Evolutionary conservation across 768 basidiomycete genomes (phyloP), one percentile per base, ranked within the genome.

Genomic region (Macrocybe gigantea): DNA sequence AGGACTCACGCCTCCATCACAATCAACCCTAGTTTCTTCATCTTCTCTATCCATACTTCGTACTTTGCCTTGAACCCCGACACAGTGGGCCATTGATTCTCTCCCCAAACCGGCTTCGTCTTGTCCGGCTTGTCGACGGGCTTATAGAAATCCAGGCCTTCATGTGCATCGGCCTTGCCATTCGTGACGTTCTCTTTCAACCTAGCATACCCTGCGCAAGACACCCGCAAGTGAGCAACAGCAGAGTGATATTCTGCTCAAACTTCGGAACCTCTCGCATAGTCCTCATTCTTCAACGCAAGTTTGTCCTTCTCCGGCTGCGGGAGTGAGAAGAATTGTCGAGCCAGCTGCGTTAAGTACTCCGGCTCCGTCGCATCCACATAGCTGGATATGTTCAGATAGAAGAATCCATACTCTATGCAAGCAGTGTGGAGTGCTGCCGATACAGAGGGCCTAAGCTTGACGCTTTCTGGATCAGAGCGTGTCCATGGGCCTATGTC

Each of bases 121-220:
- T 77, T 88, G 60, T 91, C 82, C 0, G 86, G 82, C 22, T 74
- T 68, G 39, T 77, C 73, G 1, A 87, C 83, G 1, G 88, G 88
- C 29, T 72, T 79, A 59, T 92, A 93, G 45, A 90, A 79, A 57
- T 94, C 93, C 35, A 93, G 62, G 2, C 78, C 89, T 68, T 95
- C 92, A 52, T 92, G 89, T 51, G 83, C 86, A 58, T 93, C 89
- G 4, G 83, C 80, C 61, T 83, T 85, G 6, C 89, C 88, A 53
- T 83, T 82, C 0, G 93, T 95, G 8, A 94, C 78, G 53, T 94
- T 93, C 70, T 94, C 87, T 49, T 82, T 82, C 31, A 96, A 62
- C 42, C 79, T 71, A 40, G 82, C 81, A 59, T 93, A 95, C 6
- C 93, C 93, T 93, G 55, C 4, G 29, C n/a, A 34, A 35, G 33